Conservation (phyloP, 805 yeast genomes). For the Teunomyces gatunensis region DNA sequence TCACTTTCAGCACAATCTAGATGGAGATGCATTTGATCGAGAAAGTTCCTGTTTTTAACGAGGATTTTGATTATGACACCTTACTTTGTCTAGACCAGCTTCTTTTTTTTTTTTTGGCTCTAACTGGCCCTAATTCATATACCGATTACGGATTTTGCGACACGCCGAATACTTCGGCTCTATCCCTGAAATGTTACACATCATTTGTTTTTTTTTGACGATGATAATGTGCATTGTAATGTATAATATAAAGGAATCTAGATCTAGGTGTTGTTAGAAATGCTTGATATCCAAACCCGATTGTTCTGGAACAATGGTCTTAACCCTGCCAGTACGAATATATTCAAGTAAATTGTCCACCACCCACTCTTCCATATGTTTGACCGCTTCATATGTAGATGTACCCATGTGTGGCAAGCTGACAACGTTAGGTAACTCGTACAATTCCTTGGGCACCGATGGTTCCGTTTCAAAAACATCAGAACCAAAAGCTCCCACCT, state of each 20-base stretch:
- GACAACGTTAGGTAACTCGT: constrained; percentile 63
- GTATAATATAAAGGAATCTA: neutral
- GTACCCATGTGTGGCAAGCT: constrained; percentile 92
- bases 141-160: constrained; percentile 3
- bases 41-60: too few species aligned
- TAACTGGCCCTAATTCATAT: neutral
- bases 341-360: constrained; percentile 63
- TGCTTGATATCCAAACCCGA: constrained; percentile 24
- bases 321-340: constrained; percentile 64
- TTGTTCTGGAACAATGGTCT: constrained; percentile 80
- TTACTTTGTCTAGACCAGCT: neutral
- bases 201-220: constrained; percentile 12
- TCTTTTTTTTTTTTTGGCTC: neutral
- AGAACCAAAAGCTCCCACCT: constrained; percentile 64
- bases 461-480: constrained; percentile 82
- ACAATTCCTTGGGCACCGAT: constrained; percentile 59
- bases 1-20: too few species aligned
- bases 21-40: too few species aligned
- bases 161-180: neutral
- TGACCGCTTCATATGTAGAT: constrained; percentile 67
- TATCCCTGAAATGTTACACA: constrained; percentile 4
- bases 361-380: constrained; percentile 77
- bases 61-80: neutral
- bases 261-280: neutral
- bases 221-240: neutral